Evolutionary conservation across 2,329 filamentous ascomycete species (phyloP), one percentile per base, ranked within the genome.

Genomic region (Juglanconis sp.): DNA sequence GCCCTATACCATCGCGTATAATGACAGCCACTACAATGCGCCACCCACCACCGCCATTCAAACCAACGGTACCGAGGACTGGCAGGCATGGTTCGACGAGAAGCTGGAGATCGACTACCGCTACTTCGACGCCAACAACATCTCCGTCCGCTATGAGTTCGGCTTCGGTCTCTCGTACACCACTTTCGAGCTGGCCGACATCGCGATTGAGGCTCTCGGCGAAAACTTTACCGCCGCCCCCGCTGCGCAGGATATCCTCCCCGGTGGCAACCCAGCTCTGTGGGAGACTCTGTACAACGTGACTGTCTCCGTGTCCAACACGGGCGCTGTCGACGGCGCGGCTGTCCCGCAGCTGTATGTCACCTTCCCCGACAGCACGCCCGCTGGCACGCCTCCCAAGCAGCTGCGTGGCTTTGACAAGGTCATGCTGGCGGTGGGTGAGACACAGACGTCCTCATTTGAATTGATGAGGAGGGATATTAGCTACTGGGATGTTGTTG

Each of bases 31-130:
- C 71, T 78, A 78, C 70, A 77, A 77, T 49, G 73, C 73, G 0
- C 74, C 75, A 3, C 71, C 72, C 1, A 76, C 72, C 15, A 76
- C 75, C 1, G 69, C 65, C 10, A 63, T 75, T 65, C 70, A 73
- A 65, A 76, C 71, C 52, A 72, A 68, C 1, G 74, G 73, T 36
- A 60, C 63, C n/a, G 65, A 76, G 51, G 74, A 76, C 65, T 78
- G 76, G 76, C 76, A 78, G 70, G 70, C 71, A 0, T 74, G 71
- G 68, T 89, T 88, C 70, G 77, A 79, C 34, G 86, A 88, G 72
- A 85, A 85, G 60, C 78, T 88, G 56, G 84, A 87, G 74, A 86
- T 89, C 65, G 86, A 89, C 73, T 89, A 89, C 77, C 82, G 86
- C 47, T 79, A 81, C 66, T 88, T 89, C 59, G 86, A 89, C 70